Conservation (phyloP, 805 yeast genomes). For the Barnettozyma californica region DNA sequence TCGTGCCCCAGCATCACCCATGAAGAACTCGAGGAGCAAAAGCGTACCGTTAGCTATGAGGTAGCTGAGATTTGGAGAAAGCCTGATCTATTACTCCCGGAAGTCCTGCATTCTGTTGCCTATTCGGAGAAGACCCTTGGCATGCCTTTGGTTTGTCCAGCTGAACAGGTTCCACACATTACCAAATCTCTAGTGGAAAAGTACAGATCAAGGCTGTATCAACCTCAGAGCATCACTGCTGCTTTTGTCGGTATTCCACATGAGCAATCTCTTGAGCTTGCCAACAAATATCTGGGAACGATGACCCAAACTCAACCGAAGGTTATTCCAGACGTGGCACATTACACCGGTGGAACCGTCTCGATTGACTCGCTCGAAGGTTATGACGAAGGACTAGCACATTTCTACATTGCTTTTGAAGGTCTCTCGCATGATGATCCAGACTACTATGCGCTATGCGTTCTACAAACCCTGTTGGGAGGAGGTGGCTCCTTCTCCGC, state of each 20-base stretch:
- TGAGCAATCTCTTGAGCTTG: conserved; percentile 58
- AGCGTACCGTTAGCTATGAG: conserved; percentile 72
- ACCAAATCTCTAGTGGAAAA: conserved; percentile 45
- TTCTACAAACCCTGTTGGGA: conserved; percentile 84
- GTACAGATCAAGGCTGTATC: conserved; percentile 63
- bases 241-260: conserved; percentile 85
- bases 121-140: conserved; percentile 72
- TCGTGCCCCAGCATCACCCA: conserved; percentile 61
- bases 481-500: conserved; percentile 98
- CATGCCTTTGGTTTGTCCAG: conserved; percentile 77
- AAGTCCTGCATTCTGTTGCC: conserved; percentile 82
- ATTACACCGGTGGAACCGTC: conserved; percentile 56
- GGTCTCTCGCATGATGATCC: conserved; percentile 79
- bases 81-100: conserved; percentile 84
- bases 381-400: conserved; percentile 72
- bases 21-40: conserved; percentile 70
- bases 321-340: conserved; percentile 33
- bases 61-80: conserved; percentile 75
- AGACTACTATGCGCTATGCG: conserved; percentile 87
- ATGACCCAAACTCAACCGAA: conserved; percentile 37
- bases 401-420: conserved; percentile 83
- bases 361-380: conserved; percentile 56
- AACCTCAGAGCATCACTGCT: conserved; percentile 77
- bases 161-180: conserved; percentile 55
- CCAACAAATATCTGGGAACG: conserved; percentile 58